Evolutionary conservation across 805 yeast genomes (phyloP).

Genomic region (Cyberlindnera saturnus): DNA sequence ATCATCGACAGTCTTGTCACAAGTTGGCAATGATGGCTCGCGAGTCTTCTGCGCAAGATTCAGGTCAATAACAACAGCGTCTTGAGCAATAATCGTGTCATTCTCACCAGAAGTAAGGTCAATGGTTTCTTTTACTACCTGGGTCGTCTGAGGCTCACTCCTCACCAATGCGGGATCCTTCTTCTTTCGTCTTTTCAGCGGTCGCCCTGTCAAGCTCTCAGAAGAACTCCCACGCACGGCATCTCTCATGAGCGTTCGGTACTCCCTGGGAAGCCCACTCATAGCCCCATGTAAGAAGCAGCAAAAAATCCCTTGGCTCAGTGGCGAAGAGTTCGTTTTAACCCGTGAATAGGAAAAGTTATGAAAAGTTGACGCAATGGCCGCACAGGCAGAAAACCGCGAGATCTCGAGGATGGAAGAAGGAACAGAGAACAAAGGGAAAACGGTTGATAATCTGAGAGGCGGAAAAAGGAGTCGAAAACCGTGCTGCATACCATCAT

Average conservation of each 20-base stretch:
- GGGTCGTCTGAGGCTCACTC: neutral
- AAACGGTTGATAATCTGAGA: too few relatives aligned
- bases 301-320: too few relatives aligned
- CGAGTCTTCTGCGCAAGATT: conserved; percentile 5
- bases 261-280: conserved; percentile 19
- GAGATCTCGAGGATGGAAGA: too few relatives aligned
- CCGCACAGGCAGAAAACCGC: too few relatives aligned
- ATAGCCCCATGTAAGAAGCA: neutral
- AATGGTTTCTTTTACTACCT: neutral
- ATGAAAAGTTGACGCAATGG: too few relatives aligned
- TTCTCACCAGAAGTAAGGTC: conserved; percentile 1
- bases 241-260: conserved; percentile 16
- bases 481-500: too few relatives aligned
- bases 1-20: conserved; percentile 19
- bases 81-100: neutral
- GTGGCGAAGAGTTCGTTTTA: too few relatives aligned
- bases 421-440: too few relatives aligned
- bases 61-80: neutral
- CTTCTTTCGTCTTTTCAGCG: conserved; percentile 14
- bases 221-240: conserved; percentile 5
- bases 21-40: neutral
- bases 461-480: too few relatives aligned
- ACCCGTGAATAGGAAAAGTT: too few relatives aligned
- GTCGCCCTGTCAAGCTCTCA: conserved; percentile 3
- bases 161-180: neutral